A percentile compares a stretch with the other conserved stretches of the same genome.
Conservation (phyloP, 2,329 filamentous ascomycete species). For the Colletotrichum aenigma region DNA sequence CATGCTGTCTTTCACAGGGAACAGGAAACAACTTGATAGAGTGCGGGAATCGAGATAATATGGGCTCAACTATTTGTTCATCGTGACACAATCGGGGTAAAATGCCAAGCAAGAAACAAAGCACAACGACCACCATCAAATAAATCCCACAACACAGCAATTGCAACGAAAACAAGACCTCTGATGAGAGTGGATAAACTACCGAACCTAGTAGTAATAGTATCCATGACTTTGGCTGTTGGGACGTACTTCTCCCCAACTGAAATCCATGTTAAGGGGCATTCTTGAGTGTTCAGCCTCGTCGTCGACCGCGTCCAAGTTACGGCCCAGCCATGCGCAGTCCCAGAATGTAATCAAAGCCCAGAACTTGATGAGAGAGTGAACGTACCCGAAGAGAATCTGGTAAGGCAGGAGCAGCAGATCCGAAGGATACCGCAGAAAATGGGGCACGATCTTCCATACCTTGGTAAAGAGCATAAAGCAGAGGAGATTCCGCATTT, state of each 20-base stretch:
- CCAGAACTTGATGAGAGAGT: conserved; percentile 62
- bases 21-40: no score
- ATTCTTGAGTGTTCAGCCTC: background rate
- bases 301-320: conserved; percentile 30
- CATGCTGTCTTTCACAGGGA: no score
- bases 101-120: no score
- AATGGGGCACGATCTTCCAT: conserved; percentile 60
- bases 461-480: conserved; percentile 62
- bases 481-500: conserved; percentile 19
- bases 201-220: background rate
- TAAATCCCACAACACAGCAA: no score
- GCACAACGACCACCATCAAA: no score
- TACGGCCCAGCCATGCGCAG: conserved; percentile 44
- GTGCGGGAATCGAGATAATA: no score
- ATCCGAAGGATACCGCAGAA: conserved; percentile 55
- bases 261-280: background rate
- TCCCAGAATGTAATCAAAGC: conserved; percentile 58
- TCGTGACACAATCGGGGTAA: no score
- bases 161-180: no score
- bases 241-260: background rate
- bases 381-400: conserved; percentile 60
- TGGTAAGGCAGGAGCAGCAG: conserved; percentile 52
- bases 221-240: background rate
- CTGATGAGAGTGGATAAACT: no score
- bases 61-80: no score